Evolutionary conservation across 805 yeast genomes (phyloP).

Genomic region (Candida manassasensis): DNA sequence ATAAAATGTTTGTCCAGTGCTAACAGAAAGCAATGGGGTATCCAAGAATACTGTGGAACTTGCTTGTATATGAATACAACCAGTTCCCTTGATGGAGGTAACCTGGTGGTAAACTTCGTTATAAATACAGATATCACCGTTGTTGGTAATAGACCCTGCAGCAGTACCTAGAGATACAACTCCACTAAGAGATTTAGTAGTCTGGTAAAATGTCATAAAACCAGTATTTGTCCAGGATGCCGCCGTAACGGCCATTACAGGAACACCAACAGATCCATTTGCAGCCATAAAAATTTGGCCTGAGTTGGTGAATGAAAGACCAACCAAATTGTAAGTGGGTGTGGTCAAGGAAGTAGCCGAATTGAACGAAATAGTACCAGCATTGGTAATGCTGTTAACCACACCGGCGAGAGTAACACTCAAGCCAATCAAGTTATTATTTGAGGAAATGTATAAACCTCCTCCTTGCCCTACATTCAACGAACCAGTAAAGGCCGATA

Average conservation of each 20-base stretch:
- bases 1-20: constrained; percentile 13
- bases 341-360: constrained; percentile 10
- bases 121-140: constrained; percentile 22
- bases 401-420: constrained; percentile 10
- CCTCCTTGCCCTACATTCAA: constrained; percentile 11
- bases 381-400: constrained; percentile 12
- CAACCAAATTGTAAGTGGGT: constrained; percentile 11
- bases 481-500: constrained; percentile 11
- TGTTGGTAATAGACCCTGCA: constrained; percentile 10
- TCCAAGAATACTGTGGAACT: constrained; percentile 15
- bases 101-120: constrained; percentile 19
- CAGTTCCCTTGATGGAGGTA: constrained; percentile 16
- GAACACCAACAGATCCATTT: constrained; percentile 8
- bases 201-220: constrained; percentile 10
- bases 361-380: constrained; percentile 18
- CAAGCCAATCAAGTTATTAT: constrained; percentile 10
- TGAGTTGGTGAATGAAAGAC: constrained; percentile 11
- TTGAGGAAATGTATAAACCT: constrained; percentile 14
- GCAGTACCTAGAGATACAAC: constrained; percentile 11
- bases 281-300: constrained; percentile 15
- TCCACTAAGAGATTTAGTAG: constrained; percentile 7
- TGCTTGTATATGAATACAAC: constrained; percentile 20
- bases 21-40: constrained; percentile 12
- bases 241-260: constrained; percentile 12
- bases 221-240: constrained; percentile 11